Conservation (phyloP, 2,329 filamentous ascomycete genomes). For the Fusarium anguioides region DNA sequence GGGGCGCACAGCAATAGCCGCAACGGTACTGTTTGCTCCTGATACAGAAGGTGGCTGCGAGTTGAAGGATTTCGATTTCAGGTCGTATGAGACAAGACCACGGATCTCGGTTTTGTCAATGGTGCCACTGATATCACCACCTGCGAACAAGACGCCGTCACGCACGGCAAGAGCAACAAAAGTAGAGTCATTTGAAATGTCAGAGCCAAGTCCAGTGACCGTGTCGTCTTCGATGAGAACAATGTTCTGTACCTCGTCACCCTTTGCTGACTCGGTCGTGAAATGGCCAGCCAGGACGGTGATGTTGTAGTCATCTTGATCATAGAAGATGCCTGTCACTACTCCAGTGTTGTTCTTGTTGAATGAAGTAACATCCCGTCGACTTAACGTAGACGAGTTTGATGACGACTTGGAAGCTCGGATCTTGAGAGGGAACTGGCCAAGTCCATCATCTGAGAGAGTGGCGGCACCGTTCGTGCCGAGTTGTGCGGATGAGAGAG, state of each 20-base stretch:
- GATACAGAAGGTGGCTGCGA: slow-evolving; percentile 80
- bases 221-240: slow-evolving; percentile 83
- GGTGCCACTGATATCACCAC: slow-evolving; percentile 80
- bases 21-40: slow-evolving; percentile 77
- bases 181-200: slow-evolving; percentile 76
- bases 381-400: slow-evolving; percentile 54
- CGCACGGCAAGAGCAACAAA: slow-evolving; percentile 78
- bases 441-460: slow-evolving; percentile 66
- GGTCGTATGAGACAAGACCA: slow-evolving; percentile 84
- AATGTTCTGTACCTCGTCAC: slow-evolving; percentile 80
- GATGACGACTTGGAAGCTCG: slow-evolving; percentile 47
- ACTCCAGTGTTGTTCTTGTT: slow-evolving; percentile 70
- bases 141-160: slow-evolving; percentile 79
- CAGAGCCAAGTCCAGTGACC: slow-evolving; percentile 75
- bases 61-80: slow-evolving; percentile 71
- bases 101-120: slow-evolving; percentile 71
- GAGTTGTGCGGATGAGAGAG: slow-evolving; percentile 79
- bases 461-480: slow-evolving; percentile 78
- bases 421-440: slow-evolving; percentile 68
- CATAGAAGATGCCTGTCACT: slow-evolving; percentile 83
- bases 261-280: slow-evolving; percentile 73
- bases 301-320: slow-evolving; percentile 75
- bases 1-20: slow-evolving; percentile 78
- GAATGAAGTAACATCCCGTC: slow-evolving; percentile 58
- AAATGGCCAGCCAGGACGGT: slow-evolving; percentile 93